Conservation (phyloP, 352 stramenopile genomes). For the Chrysophaeum taylorii region DNA sequence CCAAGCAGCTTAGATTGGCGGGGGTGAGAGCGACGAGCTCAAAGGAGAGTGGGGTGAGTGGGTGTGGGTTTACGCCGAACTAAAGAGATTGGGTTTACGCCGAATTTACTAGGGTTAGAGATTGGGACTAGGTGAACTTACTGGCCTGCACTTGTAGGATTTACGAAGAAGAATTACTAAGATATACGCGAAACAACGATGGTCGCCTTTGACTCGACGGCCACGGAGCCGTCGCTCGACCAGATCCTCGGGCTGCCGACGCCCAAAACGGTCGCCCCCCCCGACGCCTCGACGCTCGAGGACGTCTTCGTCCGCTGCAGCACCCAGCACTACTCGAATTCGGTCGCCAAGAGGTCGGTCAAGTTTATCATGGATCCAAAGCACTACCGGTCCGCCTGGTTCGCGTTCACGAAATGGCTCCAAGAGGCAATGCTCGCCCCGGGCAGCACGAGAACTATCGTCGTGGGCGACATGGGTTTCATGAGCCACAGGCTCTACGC, state of each 20-base stretch:
- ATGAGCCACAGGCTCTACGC: not conserved
- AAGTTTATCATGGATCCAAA: not conserved
- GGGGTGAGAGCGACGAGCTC: too few species aligned
- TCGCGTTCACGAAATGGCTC: not conserved
- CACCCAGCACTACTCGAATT: not conserved
- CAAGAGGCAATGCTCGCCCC: not conserved
- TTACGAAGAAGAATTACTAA: too few species aligned
- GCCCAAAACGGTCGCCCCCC: not conserved
- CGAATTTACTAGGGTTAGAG: too few species aligned
- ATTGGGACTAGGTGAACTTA: too few species aligned
- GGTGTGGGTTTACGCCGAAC: too few species aligned
- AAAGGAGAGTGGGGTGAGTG: too few species aligned
- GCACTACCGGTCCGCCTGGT: not conserved
- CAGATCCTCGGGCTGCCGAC: not conserved
- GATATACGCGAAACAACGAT: too few species aligned
- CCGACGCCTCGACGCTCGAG: not conserved
- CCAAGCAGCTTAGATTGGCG: too few species aligned
- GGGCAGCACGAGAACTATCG: not conserved
- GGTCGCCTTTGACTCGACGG: too few species aligned
- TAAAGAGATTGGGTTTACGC: too few species aligned
- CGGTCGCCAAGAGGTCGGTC: not conserved
- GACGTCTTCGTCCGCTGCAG: not conserved
- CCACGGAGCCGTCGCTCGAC: too few species aligned
- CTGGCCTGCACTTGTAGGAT: too few species aligned
- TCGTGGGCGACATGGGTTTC: not conserved